Evolutionary conservation across 768 basidiomycete genomes (phyloP), one percentile per base, ranked within the genome.

Genomic region (Terana coerulea): DNA sequence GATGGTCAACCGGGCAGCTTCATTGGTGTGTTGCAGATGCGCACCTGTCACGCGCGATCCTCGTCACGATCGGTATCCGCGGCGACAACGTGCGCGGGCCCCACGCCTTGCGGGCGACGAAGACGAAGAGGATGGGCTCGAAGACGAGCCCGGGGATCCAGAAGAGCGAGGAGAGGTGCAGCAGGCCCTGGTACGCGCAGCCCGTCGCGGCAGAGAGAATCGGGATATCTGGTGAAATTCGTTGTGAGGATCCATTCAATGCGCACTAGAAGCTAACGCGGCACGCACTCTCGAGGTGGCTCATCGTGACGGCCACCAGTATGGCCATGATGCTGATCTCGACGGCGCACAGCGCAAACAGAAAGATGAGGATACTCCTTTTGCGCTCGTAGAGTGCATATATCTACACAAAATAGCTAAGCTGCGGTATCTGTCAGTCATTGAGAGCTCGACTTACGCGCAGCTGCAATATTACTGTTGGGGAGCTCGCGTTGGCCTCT

Each of bases 111-210:
- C 54, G 55, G 11, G 59, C 42, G 17, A 65, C 64, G n/a, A 65
- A 51, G 11, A 25, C 37, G 19, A 54, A 64, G 31, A 64, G 53
- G 28, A 65, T 53, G 2, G 64, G 62, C 28, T 65, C 64, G 2
- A 58, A 53, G n/a, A 64, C 40, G 5, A 65, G 46, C 3, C 55
- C 61, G 33, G 64, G 62, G 5, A 58, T 52, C 61, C 62, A 65
- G 46, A 65, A 62, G 1, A 62, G 47, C 2, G 62, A 55, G 1
- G 64, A 58, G 34, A 62, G 26, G 0, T 52, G 48, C 11, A 59
- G 41, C 12, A 64, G 40, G 3, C 54, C 59, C n/a, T 51, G 41
- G 40, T 62, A 64, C 14, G 46, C 48, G 45, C 64, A 65, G 10
- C 62, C 64, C 1, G 48, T 58, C 15, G 58, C 41, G 2, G 63